phyloP scores from a whole-genome alignment of 805 yeast species.

The Sungouiella thailandica region DNA sequence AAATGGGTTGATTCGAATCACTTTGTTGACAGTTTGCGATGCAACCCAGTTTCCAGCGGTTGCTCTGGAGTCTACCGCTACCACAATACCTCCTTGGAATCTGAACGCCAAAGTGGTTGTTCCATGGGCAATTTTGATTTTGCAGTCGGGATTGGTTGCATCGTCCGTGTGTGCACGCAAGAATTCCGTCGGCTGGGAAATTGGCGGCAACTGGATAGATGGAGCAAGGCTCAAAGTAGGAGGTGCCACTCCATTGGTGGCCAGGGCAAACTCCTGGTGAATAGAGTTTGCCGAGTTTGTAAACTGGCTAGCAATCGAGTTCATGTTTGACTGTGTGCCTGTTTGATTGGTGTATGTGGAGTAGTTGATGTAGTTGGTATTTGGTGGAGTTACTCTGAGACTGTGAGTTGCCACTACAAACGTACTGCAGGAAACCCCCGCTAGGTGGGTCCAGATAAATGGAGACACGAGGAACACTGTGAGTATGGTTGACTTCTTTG shows the following conservation, averaged over 20 bases:
- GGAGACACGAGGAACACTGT: too few species aligned
- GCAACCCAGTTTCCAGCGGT: constrained; percentile 98
- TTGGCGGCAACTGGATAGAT: constrained; percentile 69
- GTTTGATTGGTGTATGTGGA: too few species aligned
- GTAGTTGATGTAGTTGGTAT: constrained; percentile 1
- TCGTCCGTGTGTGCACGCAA: constrained; percentile 98
- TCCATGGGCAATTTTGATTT: constrained; percentile 96
- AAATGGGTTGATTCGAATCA: constrained; percentile 92
- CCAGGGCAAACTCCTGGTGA: constrained; percentile 25
- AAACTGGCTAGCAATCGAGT: constrained; percentile 35
- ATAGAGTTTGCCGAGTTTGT: constrained; percentile 25
- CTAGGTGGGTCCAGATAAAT: too few species aligned
- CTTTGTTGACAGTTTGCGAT: constrained; percentile 95
- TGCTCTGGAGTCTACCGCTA: constrained; percentile 97
- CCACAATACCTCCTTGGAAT: constrained; percentile 91
- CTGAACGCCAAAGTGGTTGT: constrained; percentile 97
- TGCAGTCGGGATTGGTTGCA: constrained; percentile 85
- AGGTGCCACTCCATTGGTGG: constrained; percentile 16
- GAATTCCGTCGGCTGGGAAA: constrained; percentile 85
- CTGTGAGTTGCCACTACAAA: background rate
- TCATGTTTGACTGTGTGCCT: constrained; percentile 22
- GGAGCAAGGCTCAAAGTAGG: constrained; percentile 47
- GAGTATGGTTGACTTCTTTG: background rate
- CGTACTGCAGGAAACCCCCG: too few species aligned
- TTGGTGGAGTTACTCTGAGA: background rate